phyloP scores from a whole-genome alignment of 2,329 filamentous ascomycete genomes.

The Graphilbum ipis-grandicollis region DNA sequence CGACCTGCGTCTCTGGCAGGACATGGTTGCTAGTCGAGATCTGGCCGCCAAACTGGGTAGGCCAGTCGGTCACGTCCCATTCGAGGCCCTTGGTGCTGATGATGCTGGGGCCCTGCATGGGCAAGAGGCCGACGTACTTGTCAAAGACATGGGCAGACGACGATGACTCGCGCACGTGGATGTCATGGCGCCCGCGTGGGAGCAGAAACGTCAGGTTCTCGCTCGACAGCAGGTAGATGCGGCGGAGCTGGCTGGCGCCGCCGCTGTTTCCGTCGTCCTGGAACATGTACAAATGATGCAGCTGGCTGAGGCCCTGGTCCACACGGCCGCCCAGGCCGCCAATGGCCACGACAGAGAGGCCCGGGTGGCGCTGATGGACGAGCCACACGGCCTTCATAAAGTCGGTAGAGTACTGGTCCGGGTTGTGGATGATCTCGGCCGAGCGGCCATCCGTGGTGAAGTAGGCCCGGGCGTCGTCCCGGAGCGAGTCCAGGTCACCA shows the following conservation, averaged over 20 bases:
- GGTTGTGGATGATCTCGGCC: constrained; percentile 48
- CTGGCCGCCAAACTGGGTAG: constrained; percentile 54
- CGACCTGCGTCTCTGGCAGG: constrained; percentile 34
- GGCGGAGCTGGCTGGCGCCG: constrained; percentile 11
- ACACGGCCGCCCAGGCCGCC: constrained; percentile 80
- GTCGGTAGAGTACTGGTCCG: constrained; percentile 80
- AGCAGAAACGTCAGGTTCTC: constrained; percentile 71
- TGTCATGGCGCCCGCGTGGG: constrained; percentile 46
- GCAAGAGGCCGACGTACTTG: constrained; percentile 73
- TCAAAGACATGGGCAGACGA: constrained; percentile 35
- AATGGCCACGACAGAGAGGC: constrained; percentile 54
- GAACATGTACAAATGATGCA: constrained; percentile 66
- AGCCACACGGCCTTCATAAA: constrained; percentile 66
- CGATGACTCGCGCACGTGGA: constrained; percentile 40
- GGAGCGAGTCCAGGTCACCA: constrained; percentile 80
- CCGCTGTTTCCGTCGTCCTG: constrained; percentile 30
- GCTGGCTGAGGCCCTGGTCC: constrained; percentile 77
- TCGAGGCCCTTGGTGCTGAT: constrained; percentile 70
- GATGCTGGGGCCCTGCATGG: constrained; percentile 58
- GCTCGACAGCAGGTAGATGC: constrained; percentile 64
- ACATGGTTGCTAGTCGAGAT: constrained; percentile 74
- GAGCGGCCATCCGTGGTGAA: constrained; percentile 35
- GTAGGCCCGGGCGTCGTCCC: constrained; percentile 41
- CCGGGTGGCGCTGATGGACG: constrained; percentile 21
- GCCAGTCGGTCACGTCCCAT: constrained; percentile 80